Percentiles rank a stretch among this genome's conserved stretches.
These are phyloP conservation scores for Elaeis guineensis DNA, from an alignment of 176 grass and related monocot species.

Conservation along the genomic window DNA sequence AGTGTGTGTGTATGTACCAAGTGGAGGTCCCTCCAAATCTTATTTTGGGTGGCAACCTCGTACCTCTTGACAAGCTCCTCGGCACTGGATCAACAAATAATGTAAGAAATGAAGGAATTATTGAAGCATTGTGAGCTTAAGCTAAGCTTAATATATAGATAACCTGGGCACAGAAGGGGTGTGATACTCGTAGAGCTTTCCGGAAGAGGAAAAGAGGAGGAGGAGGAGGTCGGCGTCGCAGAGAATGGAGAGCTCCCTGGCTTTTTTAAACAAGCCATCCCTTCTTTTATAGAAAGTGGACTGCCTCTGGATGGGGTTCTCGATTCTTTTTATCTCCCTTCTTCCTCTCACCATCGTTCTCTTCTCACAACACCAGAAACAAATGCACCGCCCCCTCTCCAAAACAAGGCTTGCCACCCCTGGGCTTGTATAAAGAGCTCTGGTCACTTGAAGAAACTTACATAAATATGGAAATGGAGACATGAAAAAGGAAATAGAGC, in stretches of 20 bases:
- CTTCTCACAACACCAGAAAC: neutral
- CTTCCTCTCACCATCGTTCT: conserved; percentile 72
- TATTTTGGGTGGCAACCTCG: conserved; percentile 69
- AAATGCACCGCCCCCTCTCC: neutral
- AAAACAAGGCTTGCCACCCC: conserved; percentile 4
- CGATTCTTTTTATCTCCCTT: conserved; percentile 98
- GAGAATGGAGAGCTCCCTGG: conserved; percentile 80
- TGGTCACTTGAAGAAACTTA: conserved; percentile 22
- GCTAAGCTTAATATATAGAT: too few relatives aligned
- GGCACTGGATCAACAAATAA: conserved; percentile 23
- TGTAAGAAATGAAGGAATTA: too few relatives aligned
- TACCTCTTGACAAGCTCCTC: conserved; percentile 73
- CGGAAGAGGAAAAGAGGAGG: conserved; percentile 93
- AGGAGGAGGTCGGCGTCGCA: conserved; percentile 99
- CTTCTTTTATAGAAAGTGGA: conserved; percentile 99
- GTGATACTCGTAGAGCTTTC: conserved; percentile 95
- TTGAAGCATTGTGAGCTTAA: too few relatives aligned
- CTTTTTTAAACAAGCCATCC: conserved; percentile 98
- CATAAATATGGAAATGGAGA: conserved; percentile 51
- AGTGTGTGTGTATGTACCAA: conserved; percentile 32
- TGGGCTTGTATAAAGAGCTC: neutral
- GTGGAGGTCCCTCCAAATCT: conserved; percentile 51
- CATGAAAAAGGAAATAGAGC: neutral
- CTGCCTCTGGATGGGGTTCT: conserved; percentile 88
- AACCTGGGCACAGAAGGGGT: conserved; percentile 70